Percentiles rank a stretch among this genome's conserved stretches.
phyloP scores from a whole-genome alignment of 495 filamentous ascomycete species.

The Aspergillus ellipticus region DNA sequence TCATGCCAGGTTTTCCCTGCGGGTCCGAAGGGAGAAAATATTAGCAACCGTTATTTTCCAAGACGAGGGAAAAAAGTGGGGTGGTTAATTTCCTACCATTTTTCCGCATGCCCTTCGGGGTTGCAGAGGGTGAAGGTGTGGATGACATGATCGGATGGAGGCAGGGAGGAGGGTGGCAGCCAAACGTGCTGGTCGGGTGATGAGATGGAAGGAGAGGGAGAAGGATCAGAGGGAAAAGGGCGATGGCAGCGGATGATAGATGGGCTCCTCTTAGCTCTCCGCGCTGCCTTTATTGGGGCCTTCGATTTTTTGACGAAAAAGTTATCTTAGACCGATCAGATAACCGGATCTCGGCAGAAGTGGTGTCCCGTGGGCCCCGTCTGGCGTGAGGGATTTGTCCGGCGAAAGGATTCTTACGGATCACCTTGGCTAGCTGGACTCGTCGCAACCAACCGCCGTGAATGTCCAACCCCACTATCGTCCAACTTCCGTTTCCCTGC shows the following conservation, averaged over 20 bases:
- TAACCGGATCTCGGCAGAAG: slow-evolving; percentile 38
- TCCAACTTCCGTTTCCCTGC: slow-evolving; percentile 9
- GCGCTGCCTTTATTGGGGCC: not conserved
- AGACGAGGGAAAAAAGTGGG: slow-evolving; percentile 10
- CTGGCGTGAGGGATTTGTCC: slow-evolving; percentile 11
- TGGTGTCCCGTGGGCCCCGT: slow-evolving; percentile 19
- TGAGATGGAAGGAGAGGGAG: not conserved
- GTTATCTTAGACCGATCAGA: slow-evolving; percentile 39
- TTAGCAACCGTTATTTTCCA: slow-evolving; percentile 14
- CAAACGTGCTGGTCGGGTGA: not conserved
- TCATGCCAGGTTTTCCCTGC: slow-evolving; percentile 94
- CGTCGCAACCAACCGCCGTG: slow-evolving; percentile 15
- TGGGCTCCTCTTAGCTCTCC: not conserved
- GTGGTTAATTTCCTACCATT: slow-evolving; percentile 32
- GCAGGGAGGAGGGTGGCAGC: not conserved
- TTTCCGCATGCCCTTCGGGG: slow-evolving; percentile 41
- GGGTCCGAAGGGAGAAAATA: slow-evolving; percentile 16
- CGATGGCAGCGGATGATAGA: slow-evolving; percentile 1
- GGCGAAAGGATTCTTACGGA: slow-evolving; percentile 13
- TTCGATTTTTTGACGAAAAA: slow-evolving; percentile 26
- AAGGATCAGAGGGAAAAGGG: not conserved
- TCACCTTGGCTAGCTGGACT: slow-evolving; percentile 12
- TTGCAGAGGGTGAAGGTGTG: slow-evolving; percentile 14
- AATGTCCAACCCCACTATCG: slow-evolving; percentile 9
- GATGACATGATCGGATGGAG: slow-evolving; percentile 24